These are phyloP conservation scores for Ogataea naganishii DNA, from an alignment of 805 yeast genomes.

Conservation along the genomic window DNA sequence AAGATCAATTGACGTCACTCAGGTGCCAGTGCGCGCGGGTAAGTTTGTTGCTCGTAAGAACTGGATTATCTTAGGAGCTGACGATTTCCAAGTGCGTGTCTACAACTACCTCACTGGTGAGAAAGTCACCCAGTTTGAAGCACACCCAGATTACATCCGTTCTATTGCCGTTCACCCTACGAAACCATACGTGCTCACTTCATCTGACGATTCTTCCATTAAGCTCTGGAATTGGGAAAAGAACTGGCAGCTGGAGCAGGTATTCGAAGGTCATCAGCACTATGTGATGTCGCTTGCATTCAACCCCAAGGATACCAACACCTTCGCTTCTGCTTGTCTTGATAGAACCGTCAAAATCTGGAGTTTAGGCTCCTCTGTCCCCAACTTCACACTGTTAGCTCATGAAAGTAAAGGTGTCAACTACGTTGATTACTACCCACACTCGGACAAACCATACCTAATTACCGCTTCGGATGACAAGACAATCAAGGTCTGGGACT, in stretches of 20 bases:
- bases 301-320: constrained; percentile 95
- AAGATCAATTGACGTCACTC: constrained; percentile 89
- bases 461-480: constrained; percentile 88
- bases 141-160: constrained; percentile 95
- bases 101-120: constrained; percentile 95
- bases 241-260: constrained; percentile 83
- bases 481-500: constrained; percentile 89
- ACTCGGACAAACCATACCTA: constrained; percentile 93
- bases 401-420: constrained; percentile 93
- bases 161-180: constrained; percentile 91
- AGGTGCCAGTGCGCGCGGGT: constrained; percentile 93
- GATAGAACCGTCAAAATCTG: constrained; percentile 96
- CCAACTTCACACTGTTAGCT: constrained; percentile 87
- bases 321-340: constrained; percentile 94
- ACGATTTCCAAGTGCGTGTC: constrained; percentile 89
- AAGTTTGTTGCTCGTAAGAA: constrained; percentile 91
- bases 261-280: constrained; percentile 92
- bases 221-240: constrained; percentile 98
- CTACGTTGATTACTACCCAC: constrained; percentile 94
- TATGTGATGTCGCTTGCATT: constrained; percentile 91
- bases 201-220: constrained; percentile 86
- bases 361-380: constrained; percentile 81
- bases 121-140: constrained; percentile 90
- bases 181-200: constrained; percentile 80
- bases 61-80: constrained; percentile 95